These are phyloP conservation scores for Candida cerambycidarum DNA, from an alignment of 805 yeast species.

Conservation along the genomic window DNA sequence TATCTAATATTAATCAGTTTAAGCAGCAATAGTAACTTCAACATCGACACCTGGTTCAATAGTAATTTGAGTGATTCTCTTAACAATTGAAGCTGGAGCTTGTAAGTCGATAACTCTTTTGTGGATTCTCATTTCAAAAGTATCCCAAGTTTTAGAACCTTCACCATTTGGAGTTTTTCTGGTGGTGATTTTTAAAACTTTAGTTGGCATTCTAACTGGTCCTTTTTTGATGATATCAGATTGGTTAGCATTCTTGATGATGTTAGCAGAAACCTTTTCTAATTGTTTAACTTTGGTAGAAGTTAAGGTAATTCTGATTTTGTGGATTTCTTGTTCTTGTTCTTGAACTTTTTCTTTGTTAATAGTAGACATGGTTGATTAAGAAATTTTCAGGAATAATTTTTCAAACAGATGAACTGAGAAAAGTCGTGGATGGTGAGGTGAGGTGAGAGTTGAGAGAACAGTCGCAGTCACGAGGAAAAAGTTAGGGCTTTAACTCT, in stretches of 20 bases:
- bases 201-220: conserved; percentile 99
- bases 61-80: conserved; percentile 96
- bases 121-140: conserved; percentile 99
- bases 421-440: background rate
- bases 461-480: background rate
- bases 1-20: conserved; percentile 25
- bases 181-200: conserved; percentile 96
- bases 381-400: conserved; percentile 1
- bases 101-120: conserved; percentile 98
- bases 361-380: conserved; percentile 67
- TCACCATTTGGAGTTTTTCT: conserved; percentile 99
- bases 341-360: conserved; percentile 87
- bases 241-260: conserved; percentile 82
- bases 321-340: conserved; percentile 81
- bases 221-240: conserved; percentile 91
- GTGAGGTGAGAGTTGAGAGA: background rate
- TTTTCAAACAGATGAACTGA: conserved; percentile 5
- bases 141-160: conserved; percentile 99
- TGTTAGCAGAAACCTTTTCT: conserved; percentile 93
- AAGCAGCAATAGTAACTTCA: conserved; percentile 87
- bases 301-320: conserved; percentile 98
- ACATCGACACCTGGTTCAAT: conserved; percentile 99
- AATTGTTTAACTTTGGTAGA: conserved; percentile 98
- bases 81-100: conserved; percentile 92
- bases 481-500: background rate